A percentile compares a stretch with the other conserved stretches of the same genome.
These are phyloP conservation scores for Pseudohyphozyma bogoriensis DNA, from an alignment of 768 basidiomycete genomes.

Conservation along the genomic window DNA sequence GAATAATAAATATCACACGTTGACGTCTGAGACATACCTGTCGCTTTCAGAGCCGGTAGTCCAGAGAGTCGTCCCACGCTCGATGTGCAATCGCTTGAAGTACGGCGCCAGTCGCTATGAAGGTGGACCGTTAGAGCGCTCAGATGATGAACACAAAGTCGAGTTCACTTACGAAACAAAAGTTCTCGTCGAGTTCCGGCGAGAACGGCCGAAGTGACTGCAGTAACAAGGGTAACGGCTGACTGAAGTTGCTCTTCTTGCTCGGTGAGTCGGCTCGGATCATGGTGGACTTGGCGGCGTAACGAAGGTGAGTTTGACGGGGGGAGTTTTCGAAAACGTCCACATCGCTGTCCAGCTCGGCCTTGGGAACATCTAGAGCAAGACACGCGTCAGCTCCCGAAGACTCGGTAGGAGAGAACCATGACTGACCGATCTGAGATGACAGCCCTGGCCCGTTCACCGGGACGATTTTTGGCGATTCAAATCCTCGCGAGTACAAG, in stretches of 20 bases:
- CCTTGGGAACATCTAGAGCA: conserved; percentile 23
- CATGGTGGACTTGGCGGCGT: conserved; percentile 28
- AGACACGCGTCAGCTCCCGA: background rate
- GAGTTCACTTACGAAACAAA: conserved; percentile 43
- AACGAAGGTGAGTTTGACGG: conserved; percentile 24
- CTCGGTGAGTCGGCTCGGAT: conserved; percentile 3
- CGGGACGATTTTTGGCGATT: conserved; percentile 4
- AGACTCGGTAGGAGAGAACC: background rate
- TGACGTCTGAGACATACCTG: conserved; percentile 15
- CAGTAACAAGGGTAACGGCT: conserved; percentile 30
- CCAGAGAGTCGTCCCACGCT: conserved; percentile 61
- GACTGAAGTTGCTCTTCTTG: conserved; percentile 17
- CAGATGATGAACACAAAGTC: too few relatives aligned
- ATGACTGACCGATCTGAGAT: conserved; percentile 19
- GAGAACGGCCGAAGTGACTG: conserved; percentile 66
- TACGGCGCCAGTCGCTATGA: conserved; percentile 53
- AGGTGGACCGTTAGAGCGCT: background rate
- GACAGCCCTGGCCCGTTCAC: conserved; percentile 8
- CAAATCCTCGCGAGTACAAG: conserved; percentile 31
- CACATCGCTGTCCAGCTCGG: conserved; percentile 27
- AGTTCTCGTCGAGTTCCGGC: conserved; percentile 44
- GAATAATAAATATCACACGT: background rate
- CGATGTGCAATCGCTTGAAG: conserved; percentile 54
- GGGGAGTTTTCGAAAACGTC: conserved; percentile 27
- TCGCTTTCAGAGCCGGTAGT: conserved; percentile 62